Base-by-base conservation (phyloP, 805 yeast species). In the Metschnikowia anglica region DNA sequence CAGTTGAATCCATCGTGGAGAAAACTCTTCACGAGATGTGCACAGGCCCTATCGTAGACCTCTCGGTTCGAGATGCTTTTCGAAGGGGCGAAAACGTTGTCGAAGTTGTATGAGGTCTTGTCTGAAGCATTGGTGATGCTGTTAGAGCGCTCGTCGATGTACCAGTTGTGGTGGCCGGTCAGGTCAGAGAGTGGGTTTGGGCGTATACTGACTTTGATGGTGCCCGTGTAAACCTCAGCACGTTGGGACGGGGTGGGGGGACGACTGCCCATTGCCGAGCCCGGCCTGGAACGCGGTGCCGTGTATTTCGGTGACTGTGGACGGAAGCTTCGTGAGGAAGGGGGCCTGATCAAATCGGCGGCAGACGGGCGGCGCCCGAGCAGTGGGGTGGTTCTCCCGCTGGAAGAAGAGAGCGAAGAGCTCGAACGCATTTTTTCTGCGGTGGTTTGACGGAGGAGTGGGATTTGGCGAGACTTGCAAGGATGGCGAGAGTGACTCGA, bases 1-100 rank as follows among this genome's bases (percentile, higher is more conserved):
- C 90, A 90, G 56, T 88, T 88, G 61, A 67, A 90, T 0, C 96
- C 97, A 12, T 81, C 81, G 33, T 61, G 53, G 74, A 73, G 48
- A 77, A 80, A 59, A 73, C 78, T 49, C 58, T 67, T 28, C 74
- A 81, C 61, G 75, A 73, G 26, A 70, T 79, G 52, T 57, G 72
- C 36, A 79, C 95, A 37, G 72, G 66, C 68, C 11, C 62, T 60
- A 15, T 66, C 65, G 60, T 87, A 91, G 2, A 91, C 86, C 16
- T 76, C 74, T 3, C 57, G 48, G 60, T 88, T 89, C 21, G 75
- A 58, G 6, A 67, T 44, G 5, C 34, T 10, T 2, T 68, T 58
- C 2, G 65, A 54, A 0, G 85, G 80, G 9, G 76, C 74, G 60
- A 84, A 90, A 1, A 91, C 95, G 55, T 84, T 77, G 61, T 91